Evolutionary conservation across 2,329 filamentous ascomycete genomes (phyloP).

Genomic region (Phyllosticta citrichinensis): DNA sequence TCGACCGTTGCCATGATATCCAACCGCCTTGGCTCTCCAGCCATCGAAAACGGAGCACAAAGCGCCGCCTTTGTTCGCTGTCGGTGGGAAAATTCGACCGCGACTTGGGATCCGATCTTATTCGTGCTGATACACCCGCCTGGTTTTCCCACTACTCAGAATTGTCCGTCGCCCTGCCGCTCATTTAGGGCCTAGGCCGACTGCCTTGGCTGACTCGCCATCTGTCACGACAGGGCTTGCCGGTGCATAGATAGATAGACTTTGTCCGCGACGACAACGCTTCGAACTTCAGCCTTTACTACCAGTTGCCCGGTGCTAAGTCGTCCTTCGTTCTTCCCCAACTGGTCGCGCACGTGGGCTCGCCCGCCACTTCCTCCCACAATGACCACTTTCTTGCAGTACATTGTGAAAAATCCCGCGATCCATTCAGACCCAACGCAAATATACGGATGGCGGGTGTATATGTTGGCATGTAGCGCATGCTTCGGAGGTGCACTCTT

Average conservation of each 20-base stretch:
- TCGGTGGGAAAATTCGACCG: not conserved
- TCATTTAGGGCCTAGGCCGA: not conserved
- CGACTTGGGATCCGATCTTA: not conserved
- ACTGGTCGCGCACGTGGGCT: not conserved
- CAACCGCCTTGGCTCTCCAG: not conserved
- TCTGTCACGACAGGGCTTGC: not conserved
- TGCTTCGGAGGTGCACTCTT: conserved; percentile 64
- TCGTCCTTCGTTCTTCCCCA: not conserved
- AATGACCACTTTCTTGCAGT: conserved; percentile 34
- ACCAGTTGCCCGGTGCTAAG: not conserved
- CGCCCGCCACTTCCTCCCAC: not conserved
- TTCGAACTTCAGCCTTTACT: not conserved
- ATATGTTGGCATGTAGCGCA: conserved; percentile 52
- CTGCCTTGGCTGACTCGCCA: not conserved
- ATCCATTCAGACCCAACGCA: conserved; percentile 58
- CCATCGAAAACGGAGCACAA: not conserved
- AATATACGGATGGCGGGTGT: conserved; percentile 62
- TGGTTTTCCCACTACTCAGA: not conserved
- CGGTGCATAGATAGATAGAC: not conserved
- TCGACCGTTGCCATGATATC: not conserved
- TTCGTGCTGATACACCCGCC: not conserved
- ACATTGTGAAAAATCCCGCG: conserved; percentile 58
- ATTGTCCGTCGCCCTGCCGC: not conserved
- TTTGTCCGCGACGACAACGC: not conserved
- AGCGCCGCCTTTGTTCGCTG: not conserved